Conservation (phyloP, 1,139 yeast genomes). For the Suhomyces panamericanus region DNA sequence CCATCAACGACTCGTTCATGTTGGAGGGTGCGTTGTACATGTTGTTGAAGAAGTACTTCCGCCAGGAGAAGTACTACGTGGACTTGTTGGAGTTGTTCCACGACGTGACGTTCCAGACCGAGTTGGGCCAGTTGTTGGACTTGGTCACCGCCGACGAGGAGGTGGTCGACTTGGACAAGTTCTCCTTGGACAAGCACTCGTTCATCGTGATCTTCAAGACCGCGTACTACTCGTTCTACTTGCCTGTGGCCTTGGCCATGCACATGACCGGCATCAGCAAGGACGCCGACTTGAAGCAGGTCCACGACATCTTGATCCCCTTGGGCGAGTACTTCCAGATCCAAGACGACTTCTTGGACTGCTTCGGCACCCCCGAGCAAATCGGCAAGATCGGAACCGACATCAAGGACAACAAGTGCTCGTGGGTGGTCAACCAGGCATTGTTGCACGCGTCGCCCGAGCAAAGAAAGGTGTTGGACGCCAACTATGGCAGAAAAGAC, state of each 20-base stretch:
- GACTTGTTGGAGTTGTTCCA: conserved; percentile 91
- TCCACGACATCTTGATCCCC: conserved; percentile 83
- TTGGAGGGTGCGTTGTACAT: conserved; percentile 93
- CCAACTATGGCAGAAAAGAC: conserved; percentile 86
- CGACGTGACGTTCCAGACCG: conserved; percentile 95
- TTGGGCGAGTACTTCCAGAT: conserved; percentile 98
- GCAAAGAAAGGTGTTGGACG: conserved; percentile 80
- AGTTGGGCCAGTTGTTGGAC: conserved; percentile 93
- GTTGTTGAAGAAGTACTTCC: conserved; percentile 86
- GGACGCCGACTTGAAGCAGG: conserved; percentile 81
- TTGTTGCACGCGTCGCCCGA: conserved; percentile 73
- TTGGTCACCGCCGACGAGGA: conserved; percentile 97
- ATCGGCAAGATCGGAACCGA: conserved; percentile 99
- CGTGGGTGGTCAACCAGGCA: conserved; percentile 97
- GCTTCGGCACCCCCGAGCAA: conserved; percentile 96
- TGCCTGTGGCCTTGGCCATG: conserved; percentile 98
- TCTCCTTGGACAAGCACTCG: conserved; percentile 85
- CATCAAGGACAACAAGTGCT: conserved; percentile 96
- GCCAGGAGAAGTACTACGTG: conserved; percentile 76
- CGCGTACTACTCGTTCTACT: conserved; percentile 94
- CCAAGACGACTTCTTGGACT: conserved; percentile 96
- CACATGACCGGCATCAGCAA: conserved; percentile 77
- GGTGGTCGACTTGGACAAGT: conserved; percentile 81
- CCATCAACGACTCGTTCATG: conserved; percentile 97
- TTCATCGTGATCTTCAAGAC: conserved; percentile 96